Evolutionary conservation across 352 stramenopile genomes (phyloP), one percentile per base, ranked within the genome.

Genomic region (Pythium phragmitis): DNA sequence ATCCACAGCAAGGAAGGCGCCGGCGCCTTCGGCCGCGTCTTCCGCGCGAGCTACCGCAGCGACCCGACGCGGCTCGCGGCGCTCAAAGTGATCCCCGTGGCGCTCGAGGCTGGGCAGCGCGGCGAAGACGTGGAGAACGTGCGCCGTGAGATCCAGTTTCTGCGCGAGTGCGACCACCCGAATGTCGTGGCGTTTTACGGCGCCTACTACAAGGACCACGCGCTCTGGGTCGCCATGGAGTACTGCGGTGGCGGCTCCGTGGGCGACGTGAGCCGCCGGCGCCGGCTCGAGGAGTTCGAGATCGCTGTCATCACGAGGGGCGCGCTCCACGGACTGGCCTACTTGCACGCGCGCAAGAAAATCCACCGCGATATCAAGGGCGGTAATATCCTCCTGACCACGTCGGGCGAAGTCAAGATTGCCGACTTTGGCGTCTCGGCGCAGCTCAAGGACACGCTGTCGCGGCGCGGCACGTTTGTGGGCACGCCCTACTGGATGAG

Each of bases 401-500:
- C 73, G 19, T 75, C 91, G 30, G 96, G 94, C 2, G 73, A 94
- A 67, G 95, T 98, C 61, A 99, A 99, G 72, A 87, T 99, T 34
- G 91, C 92, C 3, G 92, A 98, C 79, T 98, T 98, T 84, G 88
- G 88, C 9, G 85, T 95, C 12, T 91, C 84, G 17, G 82, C 82
- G 28, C 79, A 88, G 57, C 61, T 91, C 9, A 70, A 75, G 19
- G 70, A 87, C 43, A 87, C 81, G 0, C 61, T 90, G 42, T 87
- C 76, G 34, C 68, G 74, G 9, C 70, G 81, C 19, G 80, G 75
- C 3, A 87, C 85, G 3, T 96, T 98, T 13, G 92, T 98, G 6
- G 92, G 93, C 7, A 98, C 93, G 36, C 91, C 91, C 14, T 98
- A 97, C 66, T 98, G 93, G 93, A 98, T 98, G 92, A 94, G 89